Conservation (phyloP, 2,329 filamentous ascomycete genomes). For the Venturia carpophila region DNA sequence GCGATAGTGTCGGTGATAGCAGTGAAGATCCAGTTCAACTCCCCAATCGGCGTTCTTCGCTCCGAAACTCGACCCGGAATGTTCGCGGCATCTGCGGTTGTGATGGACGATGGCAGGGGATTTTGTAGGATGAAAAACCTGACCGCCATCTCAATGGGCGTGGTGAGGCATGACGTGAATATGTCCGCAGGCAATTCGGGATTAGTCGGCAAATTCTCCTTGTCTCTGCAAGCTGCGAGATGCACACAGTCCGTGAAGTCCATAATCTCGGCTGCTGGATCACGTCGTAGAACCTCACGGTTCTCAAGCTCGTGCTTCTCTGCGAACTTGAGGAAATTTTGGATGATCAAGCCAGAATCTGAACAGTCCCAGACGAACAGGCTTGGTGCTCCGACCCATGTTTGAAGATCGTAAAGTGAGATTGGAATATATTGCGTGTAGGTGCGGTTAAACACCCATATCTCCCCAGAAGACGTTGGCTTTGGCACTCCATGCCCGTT, state of each 20-base stretch:
- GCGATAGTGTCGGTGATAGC: constrained; percentile 98
- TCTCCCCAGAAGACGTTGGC: constrained; percentile 89
- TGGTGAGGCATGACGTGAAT: constrained; percentile 92
- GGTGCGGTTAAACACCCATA: constrained; percentile 99
- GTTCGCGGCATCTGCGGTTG: constrained; percentile 74
- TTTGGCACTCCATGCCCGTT: constrained; percentile 97
- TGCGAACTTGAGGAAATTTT: constrained; percentile 88
- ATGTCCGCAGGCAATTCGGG: constrained; percentile 87
- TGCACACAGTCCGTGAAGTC: constrained; percentile 83
- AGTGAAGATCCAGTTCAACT: constrained; percentile 99
- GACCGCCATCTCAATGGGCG: constrained; percentile 93
- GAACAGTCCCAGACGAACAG: constrained; percentile 98
- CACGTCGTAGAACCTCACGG: constrained; percentile 62
- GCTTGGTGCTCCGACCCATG: constrained; percentile 90
- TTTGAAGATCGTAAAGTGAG: constrained; percentile 87
- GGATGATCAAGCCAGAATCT: constrained; percentile 89
- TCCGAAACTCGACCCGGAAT: constrained; percentile 90
- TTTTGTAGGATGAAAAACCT: constrained; percentile 96
- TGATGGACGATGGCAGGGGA: constrained; percentile 59
- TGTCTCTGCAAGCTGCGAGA: constrained; percentile 80
- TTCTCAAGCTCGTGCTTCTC: constrained; percentile 93
- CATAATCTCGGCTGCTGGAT: constrained; percentile 57
- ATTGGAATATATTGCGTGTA: constrained; percentile 99
- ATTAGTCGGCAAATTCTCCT: constrained; percentile 91
- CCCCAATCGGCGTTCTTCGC: constrained; percentile 83